Base-by-base conservation (phyloP, 768 basidiomycete species). In the Goffeauzyma gilvescens region DNA sequence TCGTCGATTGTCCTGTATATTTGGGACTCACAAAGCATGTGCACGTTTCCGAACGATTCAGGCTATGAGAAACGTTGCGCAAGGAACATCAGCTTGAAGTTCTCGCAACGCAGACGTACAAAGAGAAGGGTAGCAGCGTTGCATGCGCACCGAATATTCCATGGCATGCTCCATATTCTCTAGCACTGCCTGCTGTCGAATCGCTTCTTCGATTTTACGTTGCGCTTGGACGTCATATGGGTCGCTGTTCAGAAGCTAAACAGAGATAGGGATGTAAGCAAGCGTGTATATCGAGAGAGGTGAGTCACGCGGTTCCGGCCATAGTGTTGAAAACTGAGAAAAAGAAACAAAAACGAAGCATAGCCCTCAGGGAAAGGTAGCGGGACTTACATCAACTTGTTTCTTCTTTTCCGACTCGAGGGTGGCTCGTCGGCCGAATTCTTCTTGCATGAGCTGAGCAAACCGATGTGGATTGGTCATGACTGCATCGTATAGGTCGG, bases 151-250 rank as follows among this genome's bases (percentile, higher is more conserved):
- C 12, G 55, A 79, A 51, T 81, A 86, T 60, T 95, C 89, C 49
- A 95, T 68, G 5, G 93, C 93, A 65, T 93, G 85, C 45, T 81
- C 75, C 72, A 89, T 70, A 57, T 93, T 93, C 68, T 95, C 89
- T 53, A 78, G 64, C 27, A 96, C 79, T 1, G 81, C 82, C 58
- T 93, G 73, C 59, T 85, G 80, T 46, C 79, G 66, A 49, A 98
- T 95, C 4, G 77, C 76, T 57, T 96, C 93, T 63, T 90, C 93
- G 42, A 98, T 98, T 68, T 72, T 77, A 46, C 69, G 70, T 65
- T 96, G 93, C 1, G 87, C 86, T 53, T 95, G 87, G 1, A 93
- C 66, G 56, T 93, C 78, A 64, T 73, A 95, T 1, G 90, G 87
- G 63, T 95, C 78, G 1, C 79, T 78, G 52, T 90, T 81, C 47